phyloP scores from a whole-genome alignment of 2,329 filamentous ascomycete genomes.

The Pestalotiopsis sp. region DNA sequence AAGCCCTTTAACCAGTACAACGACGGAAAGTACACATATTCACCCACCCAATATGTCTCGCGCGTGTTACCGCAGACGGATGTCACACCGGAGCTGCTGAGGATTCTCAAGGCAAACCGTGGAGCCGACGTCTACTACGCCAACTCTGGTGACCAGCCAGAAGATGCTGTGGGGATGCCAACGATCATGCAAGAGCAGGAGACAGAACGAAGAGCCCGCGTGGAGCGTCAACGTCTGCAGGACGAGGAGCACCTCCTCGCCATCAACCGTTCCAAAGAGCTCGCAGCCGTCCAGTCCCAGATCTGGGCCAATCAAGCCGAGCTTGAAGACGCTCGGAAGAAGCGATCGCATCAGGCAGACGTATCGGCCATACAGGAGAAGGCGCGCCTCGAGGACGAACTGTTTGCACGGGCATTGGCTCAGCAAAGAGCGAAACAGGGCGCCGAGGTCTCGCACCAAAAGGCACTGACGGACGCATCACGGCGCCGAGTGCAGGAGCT shows the following conservation, averaged over 20 bases:
- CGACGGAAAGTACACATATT: slow-evolving; percentile 59
- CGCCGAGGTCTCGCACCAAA: slow-evolving; percentile 47
- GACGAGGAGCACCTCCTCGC: slow-evolving; percentile 51
- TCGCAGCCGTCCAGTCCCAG: slow-evolving; percentile 53
- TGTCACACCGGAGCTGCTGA: slow-evolving; percentile 44
- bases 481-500: slow-evolving; percentile 46
- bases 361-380: slow-evolving; percentile 45
- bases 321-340: slow-evolving; percentile 53
- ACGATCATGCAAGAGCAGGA: slow-evolving; percentile 52
- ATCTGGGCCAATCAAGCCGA: slow-evolving; percentile 52
- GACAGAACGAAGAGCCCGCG: slow-evolving; percentile 49
- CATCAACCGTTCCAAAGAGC: slow-evolving; percentile 52
- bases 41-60: slow-evolving; percentile 64
- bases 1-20: slow-evolving; percentile 59
- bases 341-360: slow-evolving; percentile 49
- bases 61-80: slow-evolving; percentile 47
- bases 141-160: slow-evolving; percentile 54
- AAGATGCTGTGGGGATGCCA: slow-evolving; percentile 55
- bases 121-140: slow-evolving; percentile 58
- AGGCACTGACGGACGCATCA: slow-evolving; percentile 47
- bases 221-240: slow-evolving; percentile 48
- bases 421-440: slow-evolving; percentile 39
- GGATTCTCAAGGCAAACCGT: slow-evolving; percentile 54
- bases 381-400: slow-evolving; percentile 49
- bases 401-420: slow-evolving; percentile 39